These are phyloP conservation scores for Orbilia javanica DNA, from an alignment of 2,329 filamentous ascomycete genomes.

Conservation along the genomic window DNA sequence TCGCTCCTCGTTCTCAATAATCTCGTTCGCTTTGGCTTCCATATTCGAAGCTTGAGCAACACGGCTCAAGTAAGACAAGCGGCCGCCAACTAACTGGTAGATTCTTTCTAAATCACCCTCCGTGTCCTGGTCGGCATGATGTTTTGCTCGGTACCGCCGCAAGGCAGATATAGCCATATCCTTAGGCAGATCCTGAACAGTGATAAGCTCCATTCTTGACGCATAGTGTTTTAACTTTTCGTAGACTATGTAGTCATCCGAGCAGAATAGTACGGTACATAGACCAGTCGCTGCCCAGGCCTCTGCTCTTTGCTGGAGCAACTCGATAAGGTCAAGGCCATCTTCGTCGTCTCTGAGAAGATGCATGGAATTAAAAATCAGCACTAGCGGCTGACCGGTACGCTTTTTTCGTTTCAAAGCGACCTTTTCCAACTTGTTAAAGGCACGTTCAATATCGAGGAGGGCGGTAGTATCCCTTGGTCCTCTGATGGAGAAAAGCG, in stretches of 20 bases:
- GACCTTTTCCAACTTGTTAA: slow-evolving; percentile 98
- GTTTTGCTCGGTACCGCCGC: slow-evolving; percentile 81
- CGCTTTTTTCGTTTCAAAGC: slow-evolving; percentile 77
- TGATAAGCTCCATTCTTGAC: slow-evolving; percentile 92
- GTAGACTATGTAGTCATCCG: slow-evolving; percentile 91
- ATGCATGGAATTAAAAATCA: slow-evolving; percentile 95
- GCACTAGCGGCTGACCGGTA: slow-evolving; percentile 76
- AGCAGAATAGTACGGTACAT: slow-evolving; percentile 93
- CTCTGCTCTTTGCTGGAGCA: slow-evolving; percentile 94
- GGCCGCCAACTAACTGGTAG: slow-evolving; percentile 87
- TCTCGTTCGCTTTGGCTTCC: slow-evolving; percentile 79
- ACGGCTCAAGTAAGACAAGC: slow-evolving; percentile 86
- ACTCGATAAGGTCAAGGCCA: slow-evolving; percentile 90
- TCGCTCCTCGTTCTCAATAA: slow-evolving; percentile 78
- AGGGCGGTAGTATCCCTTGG: slow-evolving; percentile 92
- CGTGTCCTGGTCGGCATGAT: slow-evolving; percentile 75
- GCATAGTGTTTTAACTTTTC: slow-evolving; percentile 92
- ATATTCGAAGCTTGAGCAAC: slow-evolving; percentile 90
- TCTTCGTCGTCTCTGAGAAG: slow-evolving; percentile 90
- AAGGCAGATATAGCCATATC: slow-evolving; percentile 81
- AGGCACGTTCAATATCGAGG: slow-evolving; percentile 92
- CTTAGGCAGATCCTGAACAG: slow-evolving; percentile 85
- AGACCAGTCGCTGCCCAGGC: slow-evolving; percentile 94
- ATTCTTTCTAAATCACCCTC: slow-evolving; percentile 76
- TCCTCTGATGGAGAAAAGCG: slow-evolving; percentile 92